Base-by-base conservation (phyloP, 2,329 filamentous ascomycete genomes). In the Fonsecaea pugnacius region DNA sequence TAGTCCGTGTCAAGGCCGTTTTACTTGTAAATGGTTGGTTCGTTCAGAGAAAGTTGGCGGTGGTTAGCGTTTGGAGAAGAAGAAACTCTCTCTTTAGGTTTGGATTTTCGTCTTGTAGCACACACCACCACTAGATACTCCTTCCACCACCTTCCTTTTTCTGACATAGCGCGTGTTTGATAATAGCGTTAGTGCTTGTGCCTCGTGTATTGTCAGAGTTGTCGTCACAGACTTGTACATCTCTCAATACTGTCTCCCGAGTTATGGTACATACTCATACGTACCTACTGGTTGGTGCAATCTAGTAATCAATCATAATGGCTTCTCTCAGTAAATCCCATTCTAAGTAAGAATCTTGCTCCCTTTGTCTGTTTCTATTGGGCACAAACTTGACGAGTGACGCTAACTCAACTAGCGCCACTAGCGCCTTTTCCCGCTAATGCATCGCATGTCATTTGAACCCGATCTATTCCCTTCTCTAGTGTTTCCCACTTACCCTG, bases 391-490 rank as follows among this genome's bases (percentile, higher is more conserved):
- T 30, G 27, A 30, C 27, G 4, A 30, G 27, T 5, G 27, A 30
- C 27, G 27, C 27, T 30, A 30, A 30, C 27, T 30, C 2, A 4
- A 30, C 4, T 30, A 30, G 27, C 27, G 2, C 27, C 27, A 30
- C 27, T 30, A 30, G 27, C 27, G 27, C 12, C 36, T 4, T 3
- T 43, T 2, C 16, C 38, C 57, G 24, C 57, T 59, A 59, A 59
- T 52, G 46, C 57, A 59, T 21, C n/a, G 27, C 33, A 52, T 59
- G 57, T 59, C 57, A 59, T 59, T 59, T 21, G 14, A 40, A 52
- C 18, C 57, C 57, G 57, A 30, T 40, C n/a, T 51, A 33, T 40
- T 43, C 57, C 57, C 57, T 58, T 16, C 32, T 58, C 18, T 58
- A 48, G 40, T 43, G 55, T n/a, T 27, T 14, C 10, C 12, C 51